These are phyloP conservation scores for Phlebiopsis flavidoalba DNA, from an alignment of 768 basidiomycete genomes.

Conservation along the genomic window DNA sequence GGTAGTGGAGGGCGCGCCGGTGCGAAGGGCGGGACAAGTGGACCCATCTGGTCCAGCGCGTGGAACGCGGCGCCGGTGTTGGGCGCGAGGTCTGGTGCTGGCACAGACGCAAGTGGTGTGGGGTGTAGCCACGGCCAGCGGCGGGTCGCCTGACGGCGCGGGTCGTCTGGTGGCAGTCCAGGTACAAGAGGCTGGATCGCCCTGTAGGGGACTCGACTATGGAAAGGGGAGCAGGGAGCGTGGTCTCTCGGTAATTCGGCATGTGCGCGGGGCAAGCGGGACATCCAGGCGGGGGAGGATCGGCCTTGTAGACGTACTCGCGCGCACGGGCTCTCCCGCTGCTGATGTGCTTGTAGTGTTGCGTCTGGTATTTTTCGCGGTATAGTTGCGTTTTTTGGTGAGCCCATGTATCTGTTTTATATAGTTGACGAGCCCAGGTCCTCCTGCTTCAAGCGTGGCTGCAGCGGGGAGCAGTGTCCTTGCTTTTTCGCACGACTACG, in stretches of 20 bases:
- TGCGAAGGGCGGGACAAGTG: neutral
- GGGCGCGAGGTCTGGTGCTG: neutral
- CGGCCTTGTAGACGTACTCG: neutral
- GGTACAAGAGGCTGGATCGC: too few relatives aligned
- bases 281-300: constrained; percentile 13
- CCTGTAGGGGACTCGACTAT: too few relatives aligned
- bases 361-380: constrained; percentile 13
- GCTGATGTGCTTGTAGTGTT: neutral
- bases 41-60: neutral
- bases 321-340: neutral
- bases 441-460: constrained; percentile 16
- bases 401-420: constrained; percentile 65
- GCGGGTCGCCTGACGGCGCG: neutral
- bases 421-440: constrained; percentile 43
- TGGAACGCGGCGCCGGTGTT: constrained; percentile 3
- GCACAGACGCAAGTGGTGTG: neutral
- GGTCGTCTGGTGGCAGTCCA: neutral
- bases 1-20: neutral
- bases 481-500: neutral
- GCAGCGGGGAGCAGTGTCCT: constrained; percentile 8
- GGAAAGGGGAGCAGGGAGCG: too few relatives aligned
- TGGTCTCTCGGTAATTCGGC: too few relatives aligned
- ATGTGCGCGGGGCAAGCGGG: neutral
- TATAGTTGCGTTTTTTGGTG: constrained; percentile 47
- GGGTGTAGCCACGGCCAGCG: constrained; percentile 6